Evolutionary conservation across 2,329 filamentous ascomycete genomes (phyloP).

Genomic region (Fusarium penzigii): DNA sequence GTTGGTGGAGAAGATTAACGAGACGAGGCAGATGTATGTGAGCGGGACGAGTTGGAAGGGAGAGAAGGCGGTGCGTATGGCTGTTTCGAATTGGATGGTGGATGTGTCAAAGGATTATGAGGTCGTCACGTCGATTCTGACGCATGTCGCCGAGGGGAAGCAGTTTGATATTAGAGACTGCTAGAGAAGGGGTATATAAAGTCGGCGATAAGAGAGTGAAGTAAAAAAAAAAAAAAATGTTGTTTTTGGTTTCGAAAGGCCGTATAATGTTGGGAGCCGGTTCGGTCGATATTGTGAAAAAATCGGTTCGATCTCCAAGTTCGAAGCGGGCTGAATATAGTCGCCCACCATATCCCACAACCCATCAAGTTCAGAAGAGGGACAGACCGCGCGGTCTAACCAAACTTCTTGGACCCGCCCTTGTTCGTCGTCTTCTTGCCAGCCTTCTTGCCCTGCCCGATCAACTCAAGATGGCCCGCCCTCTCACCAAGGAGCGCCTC

Average conservation of each 20-base stretch:
- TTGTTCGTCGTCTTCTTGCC: constrained; percentile 42
- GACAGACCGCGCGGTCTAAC: constrained; percentile 37
- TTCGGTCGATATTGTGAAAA: neutral
- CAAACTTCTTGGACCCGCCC: constrained; percentile 58
- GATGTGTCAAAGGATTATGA: constrained; percentile 66
- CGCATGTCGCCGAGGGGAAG: constrained; percentile 42
- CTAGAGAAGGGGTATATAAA: neutral
- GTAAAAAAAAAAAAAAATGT: neutral
- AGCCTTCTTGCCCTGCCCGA: constrained; percentile 56
- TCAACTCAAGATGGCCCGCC: constrained; percentile 60
- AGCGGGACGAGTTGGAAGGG: constrained; percentile 80
- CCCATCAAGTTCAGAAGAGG: neutral
- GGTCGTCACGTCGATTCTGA: constrained; percentile 65
- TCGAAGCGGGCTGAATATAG: neutral
- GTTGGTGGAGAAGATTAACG: constrained; percentile 74
- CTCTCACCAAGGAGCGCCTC: constrained; percentile 60
- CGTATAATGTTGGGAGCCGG: neutral
- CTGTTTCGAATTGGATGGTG: constrained; percentile 82
- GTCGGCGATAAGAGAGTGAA: neutral
- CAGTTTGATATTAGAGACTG: constrained; percentile 28
- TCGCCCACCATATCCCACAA: neutral
- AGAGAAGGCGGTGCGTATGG: constrained; percentile 74
- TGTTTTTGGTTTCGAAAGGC: neutral
- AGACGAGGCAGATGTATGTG: constrained; percentile 73
- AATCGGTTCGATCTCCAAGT: no score